Evolutionary conservation across 192 early-diverging fungal species (phyloP), one percentile per base, ranked within the genome.

Genomic region (Dissophora globulifera): DNA sequence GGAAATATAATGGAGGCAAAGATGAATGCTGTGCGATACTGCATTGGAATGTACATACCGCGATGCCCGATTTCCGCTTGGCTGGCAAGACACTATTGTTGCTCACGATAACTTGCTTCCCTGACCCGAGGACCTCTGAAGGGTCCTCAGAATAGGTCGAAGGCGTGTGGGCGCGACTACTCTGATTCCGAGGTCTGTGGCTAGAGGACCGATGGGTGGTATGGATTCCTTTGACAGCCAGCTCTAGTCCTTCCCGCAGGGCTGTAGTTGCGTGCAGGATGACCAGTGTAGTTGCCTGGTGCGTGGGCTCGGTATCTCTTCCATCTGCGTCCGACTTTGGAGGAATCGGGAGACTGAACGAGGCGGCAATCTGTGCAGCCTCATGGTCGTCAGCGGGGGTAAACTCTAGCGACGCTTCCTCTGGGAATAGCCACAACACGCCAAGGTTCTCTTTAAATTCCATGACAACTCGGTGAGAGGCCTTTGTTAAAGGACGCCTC

Each of bases 391-490:
- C 51, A 11, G 53, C 60, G 12, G 69, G 69, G 1, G 52, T 52
- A 15, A 59, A 60, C 17, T 81, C 81, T 2, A 88, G 56, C 5
- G 81, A 78, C 48, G 83, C 74, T 13, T 80, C 78, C 13, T 67
- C 62, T 17, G 86, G 86, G 32, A 88, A 63, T 16, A 69, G 54
- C 65, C 84, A 83, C 4, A 64, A 52, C 5, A 58, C 56, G 15
- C 67, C 71, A 12, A 74, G 56, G 66, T 82, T 80, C n/a, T 88
- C 86, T 20, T 74, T 74, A 72, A 88, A 88, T 59, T 84, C 81
- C 61, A 88, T 75, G 11, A 63, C 83, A 40, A 88, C 70, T 8
- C 59, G 62, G 11, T 50, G 50, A 27, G 53, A 61, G 2, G 35
- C 42, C 32, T 13, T 31, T 2, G 3, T 47, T 6, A 8, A 9